phyloP scores from a whole-genome alignment of 192 early-diverging fungal species.

The Gaertneriomyces semiglobifer region DNA sequence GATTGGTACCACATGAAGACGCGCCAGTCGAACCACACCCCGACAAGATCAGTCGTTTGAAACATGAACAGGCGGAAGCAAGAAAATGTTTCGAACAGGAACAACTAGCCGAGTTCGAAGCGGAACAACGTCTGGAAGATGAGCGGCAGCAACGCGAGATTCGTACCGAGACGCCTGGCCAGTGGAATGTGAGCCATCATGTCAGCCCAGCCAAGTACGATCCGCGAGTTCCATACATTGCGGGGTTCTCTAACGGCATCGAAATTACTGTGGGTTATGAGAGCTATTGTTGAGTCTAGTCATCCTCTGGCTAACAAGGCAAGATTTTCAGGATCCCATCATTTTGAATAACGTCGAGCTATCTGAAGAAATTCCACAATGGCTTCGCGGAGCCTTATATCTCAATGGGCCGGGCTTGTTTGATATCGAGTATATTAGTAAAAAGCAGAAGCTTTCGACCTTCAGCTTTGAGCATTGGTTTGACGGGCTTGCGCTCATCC shows the following conservation, averaged over 20 bases:
- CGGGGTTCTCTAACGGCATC: slow-evolving; percentile 28
- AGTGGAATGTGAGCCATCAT: slow-evolving; percentile 24
- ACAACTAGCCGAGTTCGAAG: neutral
- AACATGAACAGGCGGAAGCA: neutral
- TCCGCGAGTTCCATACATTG: slow-evolving; percentile 25
- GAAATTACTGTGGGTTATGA: slow-evolving; percentile 15
- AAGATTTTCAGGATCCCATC: slow-evolving; percentile 15
- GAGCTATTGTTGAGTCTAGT: neutral
- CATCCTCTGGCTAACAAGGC: neutral
- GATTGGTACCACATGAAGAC: slow-evolving; percentile 1
- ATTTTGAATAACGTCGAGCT: neutral
- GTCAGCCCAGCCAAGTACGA: slow-evolving; percentile 12
- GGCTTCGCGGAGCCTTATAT: slow-evolving; percentile 21
- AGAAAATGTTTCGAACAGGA: neutral
- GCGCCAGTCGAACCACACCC: neutral
- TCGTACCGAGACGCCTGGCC: neutral
- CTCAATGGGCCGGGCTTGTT: slow-evolving; percentile 34
- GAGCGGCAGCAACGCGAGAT: neutral
- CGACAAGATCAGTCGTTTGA: neutral
- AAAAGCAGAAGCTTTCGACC: neutral
- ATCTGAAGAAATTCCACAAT: neutral
- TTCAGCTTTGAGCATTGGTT: slow-evolving; percentile 34
- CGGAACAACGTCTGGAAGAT: neutral
- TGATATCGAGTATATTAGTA: slow-evolving; percentile 23
- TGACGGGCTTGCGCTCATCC: slow-evolving; percentile 30